Evolutionary conservation across 2,329 filamentous ascomycete genomes (phyloP), one percentile per base, ranked within the genome.

Genomic region (Penicillium vulpinum): DNA sequence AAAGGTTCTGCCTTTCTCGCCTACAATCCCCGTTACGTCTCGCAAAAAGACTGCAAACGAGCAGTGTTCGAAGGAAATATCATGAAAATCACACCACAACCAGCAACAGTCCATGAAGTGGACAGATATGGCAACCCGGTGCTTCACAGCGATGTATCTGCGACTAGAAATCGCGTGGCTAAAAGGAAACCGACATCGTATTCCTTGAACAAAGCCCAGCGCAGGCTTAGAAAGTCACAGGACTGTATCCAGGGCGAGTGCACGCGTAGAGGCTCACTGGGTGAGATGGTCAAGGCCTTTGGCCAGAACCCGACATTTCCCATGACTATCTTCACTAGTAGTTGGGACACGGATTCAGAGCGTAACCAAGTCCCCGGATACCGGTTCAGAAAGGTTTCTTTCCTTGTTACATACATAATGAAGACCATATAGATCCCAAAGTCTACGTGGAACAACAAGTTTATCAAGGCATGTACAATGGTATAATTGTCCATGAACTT

Each of bases 361-460:
- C 40, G 52, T 26, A 63, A 63, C 33, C 53, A 54, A 40, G 36
- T 63, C 31, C 55, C 48, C 4, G 57, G 60, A 43, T 63, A 47
- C 35, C 45, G 24, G 36, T 63, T 58, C 40, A 57, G 61, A 28
- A 63, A 63, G 40, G 28, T 63, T 7, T 58, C 59, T 51, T 58
- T 62, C 28, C 48, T 39, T 31, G 61, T 60, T 62, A 54, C 10
- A 51, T 51, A 45, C 16, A 36, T 2, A 54, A 60, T 13, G 48
- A 57, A 52, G 15, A 38, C 5, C 39, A 54, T 13, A 36, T 40
- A 2, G 52, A 62, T 26, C 57, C 62, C 3, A 60, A 33, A 33
- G 56, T 62, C 22, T 62, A 61, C 35, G 60, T 63, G 8, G 62
- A 63, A 35, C 62, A 63, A 39, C 53, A 46, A 11, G 44, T 62